Conservation (phyloP, 2,329 filamentous ascomycete species). For the Sporothrix phasma region DNA sequence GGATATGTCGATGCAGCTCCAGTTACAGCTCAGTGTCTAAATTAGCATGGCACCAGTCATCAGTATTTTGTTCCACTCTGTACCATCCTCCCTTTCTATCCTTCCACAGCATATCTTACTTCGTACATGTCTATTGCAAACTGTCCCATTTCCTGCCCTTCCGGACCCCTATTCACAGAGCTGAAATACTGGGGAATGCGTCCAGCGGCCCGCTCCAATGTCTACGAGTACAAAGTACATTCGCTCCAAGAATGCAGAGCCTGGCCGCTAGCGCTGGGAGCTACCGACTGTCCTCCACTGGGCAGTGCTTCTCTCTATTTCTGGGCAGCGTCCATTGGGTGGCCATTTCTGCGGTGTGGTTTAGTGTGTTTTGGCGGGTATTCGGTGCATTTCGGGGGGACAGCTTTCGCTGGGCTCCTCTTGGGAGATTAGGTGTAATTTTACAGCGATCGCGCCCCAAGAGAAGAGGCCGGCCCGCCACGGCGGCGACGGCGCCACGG, state of each 20-base stretch:
- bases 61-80: too few species aligned
- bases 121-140: too few species aligned
- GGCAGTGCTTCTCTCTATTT: too few species aligned
- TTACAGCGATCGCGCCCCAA: neutral
- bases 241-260: neutral
- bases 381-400: neutral
- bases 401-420: too few species aligned
- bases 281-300: too few species aligned
- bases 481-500: neutral
- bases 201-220: neutral
- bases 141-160: neutral
- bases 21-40: neutral
- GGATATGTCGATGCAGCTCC: neutral
- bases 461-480: neutral
- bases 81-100: neutral
- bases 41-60: too few species aligned
- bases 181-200: neutral
- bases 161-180: neutral
- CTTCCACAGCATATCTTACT: neutral
- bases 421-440: slow-evolving; percentile 9
- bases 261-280: neutral
- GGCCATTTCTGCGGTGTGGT: neutral
- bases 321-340: neutral
- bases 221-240: too few species aligned
- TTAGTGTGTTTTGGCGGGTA: neutral